Base-by-base conservation (phyloP, 257 asterid species). In the Jasminum sambac region DNA sequence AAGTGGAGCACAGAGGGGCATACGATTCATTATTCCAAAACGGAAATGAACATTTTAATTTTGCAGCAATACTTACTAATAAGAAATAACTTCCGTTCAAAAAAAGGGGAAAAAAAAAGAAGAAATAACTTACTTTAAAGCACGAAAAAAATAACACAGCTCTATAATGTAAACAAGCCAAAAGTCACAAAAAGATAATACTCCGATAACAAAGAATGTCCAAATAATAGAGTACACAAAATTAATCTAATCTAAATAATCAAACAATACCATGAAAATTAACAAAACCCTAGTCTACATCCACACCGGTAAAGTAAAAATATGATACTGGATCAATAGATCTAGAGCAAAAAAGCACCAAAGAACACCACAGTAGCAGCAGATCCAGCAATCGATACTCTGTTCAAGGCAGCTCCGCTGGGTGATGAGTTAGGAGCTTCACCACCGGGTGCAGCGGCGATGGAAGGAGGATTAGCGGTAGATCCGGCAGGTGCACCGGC, bases 361-460 rank as follows among this genome's bases (percentile, higher is more conserved):
- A 82, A 78, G 25, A 83, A 19, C 74, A 83, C 34, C 16, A 73
- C 85, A 30, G 72, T 72, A 6, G 72, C 85, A 14, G 80, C 83
- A 64, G 89, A 84, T 84, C 91, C 91, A 25, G 83, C 86, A 23
- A 81, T 19, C 19, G 84, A 76, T 38, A 84, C 70, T 78, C 83
- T 68, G 80, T 82, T 83, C 67, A 81, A 74, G 0, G 83, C 23
- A 19, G 88, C 87, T 13, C 74, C 81, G 48, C 50, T 83, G 0
- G 80, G 80, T 4, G 88, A 48, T 14, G 83, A 55, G 62, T 55
- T 55, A 9, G 62, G 67, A 26, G 88, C 78, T 61, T 77, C 26
- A 16, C 64, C 80, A 16, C 43, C 76, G 0, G 90, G 88, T n/a
- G 74, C 68, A 34, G 82, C 41, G 1, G 85, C 71, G 26, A 76